Base-by-base conservation (phyloP, 106 monocot genomes). In the Dioscorea dumetorum region DNA sequence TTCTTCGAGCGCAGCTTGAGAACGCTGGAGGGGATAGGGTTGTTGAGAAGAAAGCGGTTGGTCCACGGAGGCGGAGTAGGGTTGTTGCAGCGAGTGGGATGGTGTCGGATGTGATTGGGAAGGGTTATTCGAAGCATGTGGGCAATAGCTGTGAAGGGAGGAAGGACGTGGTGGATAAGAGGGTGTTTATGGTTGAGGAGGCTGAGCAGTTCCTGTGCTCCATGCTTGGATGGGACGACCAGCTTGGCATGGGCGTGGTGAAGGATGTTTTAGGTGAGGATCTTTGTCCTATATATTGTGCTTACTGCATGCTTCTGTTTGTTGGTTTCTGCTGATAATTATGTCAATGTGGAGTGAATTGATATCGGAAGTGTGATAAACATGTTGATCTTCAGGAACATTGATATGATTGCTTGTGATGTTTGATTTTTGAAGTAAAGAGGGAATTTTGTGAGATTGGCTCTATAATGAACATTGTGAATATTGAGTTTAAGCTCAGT, bases 191-290 rank as follows among this genome's bases (percentile, higher is more conserved):
- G 28, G 22, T 17, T 3, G 84, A 88, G 50, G 88, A 91, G 34
- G 91, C 83, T 1, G 88, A 88, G 78, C 73, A 86, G 63, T 88
- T 97, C 60, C 60, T 97, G 28, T 84, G 71, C 57, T 84, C 84
- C 22, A 84, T 97, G 82, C 60, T 97, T 4, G 91, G 86, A 9
- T 82, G 80, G 6, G 48, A 33, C 12, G 85, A 82, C 20, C 76
- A 91, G 62, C 79, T 95, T 24, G 91, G 77, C 24, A 67, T 80
- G 76, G 91, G 66, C 21, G 80, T 84, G 33, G 82, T 97, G 49
- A 82, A 76, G 58, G 86, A 97, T 50, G 85, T 91, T 16, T 69
- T 97, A 49, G 72, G 95, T 91, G 58, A 91, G 85, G 68, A 35
- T 15, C 14, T 48, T 23, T 17, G 24, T 49, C 17, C 63, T 23